phyloP scores from a whole-genome alignment of 352 stramenopile genomes.

The Vaucheria bursata region DNA sequence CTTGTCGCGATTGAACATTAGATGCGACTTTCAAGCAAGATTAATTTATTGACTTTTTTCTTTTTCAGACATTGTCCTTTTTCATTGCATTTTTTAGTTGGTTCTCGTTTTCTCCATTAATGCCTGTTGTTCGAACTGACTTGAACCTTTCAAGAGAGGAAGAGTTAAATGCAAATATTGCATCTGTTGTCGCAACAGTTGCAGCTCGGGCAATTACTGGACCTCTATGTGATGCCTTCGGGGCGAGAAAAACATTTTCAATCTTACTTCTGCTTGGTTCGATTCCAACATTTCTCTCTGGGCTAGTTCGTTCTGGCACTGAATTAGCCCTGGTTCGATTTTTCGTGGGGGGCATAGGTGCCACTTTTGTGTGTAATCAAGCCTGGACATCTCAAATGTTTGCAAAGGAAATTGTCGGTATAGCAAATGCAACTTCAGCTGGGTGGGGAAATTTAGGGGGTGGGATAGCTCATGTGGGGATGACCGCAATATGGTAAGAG shows the following conservation, averaged over 20 bases:
- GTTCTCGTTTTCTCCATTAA: slow-evolving; percentile 84
- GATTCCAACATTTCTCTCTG: slow-evolving; percentile 70
- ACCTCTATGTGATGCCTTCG: slow-evolving; percentile 77
- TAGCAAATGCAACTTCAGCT: slow-evolving; percentile 78
- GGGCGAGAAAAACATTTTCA: slow-evolving; percentile 69
- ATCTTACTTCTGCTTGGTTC: slow-evolving; percentile 66
- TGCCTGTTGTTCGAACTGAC: slow-evolving; percentile 73
- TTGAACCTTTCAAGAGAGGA: slow-evolving; percentile 71
- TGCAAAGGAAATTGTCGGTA: slow-evolving; percentile 78
- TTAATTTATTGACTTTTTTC: neutral
- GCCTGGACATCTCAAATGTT: slow-evolving; percentile 91
- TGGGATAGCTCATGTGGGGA: slow-evolving; percentile 57
- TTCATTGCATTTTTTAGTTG: slow-evolving; percentile 86
- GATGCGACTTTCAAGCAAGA: neutral
- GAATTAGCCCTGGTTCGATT: slow-evolving; percentile 75
- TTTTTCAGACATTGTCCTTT: slow-evolving; percentile 67
- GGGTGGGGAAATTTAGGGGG: slow-evolving; percentile 84
- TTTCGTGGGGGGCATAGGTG: slow-evolving; percentile 85
- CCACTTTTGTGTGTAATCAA: slow-evolving; percentile 84
- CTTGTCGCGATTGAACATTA: neutral
- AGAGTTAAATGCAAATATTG: slow-evolving; percentile 82
- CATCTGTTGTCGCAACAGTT: slow-evolving; percentile 76
- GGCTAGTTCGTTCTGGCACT: slow-evolving; percentile 67
- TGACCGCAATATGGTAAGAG: neutral
- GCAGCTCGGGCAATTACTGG: slow-evolving; percentile 78